A percentile compares a stretch with the other conserved stretches of the same genome.
Evolutionary conservation across 108 stramenopile genomes (phyloP).

Genomic region (Parmales sp.): DNA sequence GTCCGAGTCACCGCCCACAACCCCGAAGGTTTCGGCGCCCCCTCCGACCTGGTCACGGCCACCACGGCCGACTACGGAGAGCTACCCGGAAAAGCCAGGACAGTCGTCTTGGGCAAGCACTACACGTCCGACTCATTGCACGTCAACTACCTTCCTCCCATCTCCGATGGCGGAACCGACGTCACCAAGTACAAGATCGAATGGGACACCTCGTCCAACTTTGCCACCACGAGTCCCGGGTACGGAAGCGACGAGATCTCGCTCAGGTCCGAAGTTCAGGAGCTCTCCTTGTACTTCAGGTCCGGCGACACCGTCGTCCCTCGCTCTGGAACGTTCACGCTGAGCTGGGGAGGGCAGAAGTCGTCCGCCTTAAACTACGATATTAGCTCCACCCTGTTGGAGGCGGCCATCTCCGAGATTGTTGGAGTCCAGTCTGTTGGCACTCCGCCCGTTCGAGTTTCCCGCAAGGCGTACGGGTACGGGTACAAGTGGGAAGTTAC

Average conservation of each 20-base stretch:
- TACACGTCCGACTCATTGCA: slow-evolving; percentile 22
- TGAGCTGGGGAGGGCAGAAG: slow-evolving; percentile 56
- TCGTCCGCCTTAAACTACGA: slow-evolving; percentile 32
- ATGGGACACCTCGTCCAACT: slow-evolving; percentile 49
- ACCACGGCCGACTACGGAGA: slow-evolving; percentile 18
- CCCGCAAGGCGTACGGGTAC: slow-evolving; percentile 35
- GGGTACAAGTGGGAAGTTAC: slow-evolving; percentile 64
- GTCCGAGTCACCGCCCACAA: slow-evolving; percentile 15
- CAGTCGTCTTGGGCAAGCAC: slow-evolving; percentile 37
- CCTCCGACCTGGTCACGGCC: neutral
- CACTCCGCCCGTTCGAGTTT: slow-evolving; percentile 32
- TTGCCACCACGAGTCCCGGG: slow-evolving; percentile 31
- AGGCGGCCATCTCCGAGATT: slow-evolving; percentile 27
- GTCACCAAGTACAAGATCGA: slow-evolving; percentile 60
- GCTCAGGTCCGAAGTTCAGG: slow-evolving; percentile 58
- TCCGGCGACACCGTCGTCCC: slow-evolving; percentile 29
- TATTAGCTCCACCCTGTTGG: slow-evolving; percentile 32
- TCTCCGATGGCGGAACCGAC: slow-evolving; percentile 49
- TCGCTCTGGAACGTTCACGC: slow-evolving; percentile 49
- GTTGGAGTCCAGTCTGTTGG: slow-evolving; percentile 22
- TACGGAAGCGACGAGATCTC: slow-evolving; percentile 47
- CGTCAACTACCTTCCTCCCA: slow-evolving; percentile 40
- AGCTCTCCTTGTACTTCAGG: slow-evolving; percentile 37
- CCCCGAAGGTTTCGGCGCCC: slow-evolving; percentile 14
- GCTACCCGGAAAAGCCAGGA: slow-evolving; percentile 25